Evolutionary conservation across 139 green algal genomes (phyloP).

Genomic region (Deuterostichococcus epilithicus): DNA sequence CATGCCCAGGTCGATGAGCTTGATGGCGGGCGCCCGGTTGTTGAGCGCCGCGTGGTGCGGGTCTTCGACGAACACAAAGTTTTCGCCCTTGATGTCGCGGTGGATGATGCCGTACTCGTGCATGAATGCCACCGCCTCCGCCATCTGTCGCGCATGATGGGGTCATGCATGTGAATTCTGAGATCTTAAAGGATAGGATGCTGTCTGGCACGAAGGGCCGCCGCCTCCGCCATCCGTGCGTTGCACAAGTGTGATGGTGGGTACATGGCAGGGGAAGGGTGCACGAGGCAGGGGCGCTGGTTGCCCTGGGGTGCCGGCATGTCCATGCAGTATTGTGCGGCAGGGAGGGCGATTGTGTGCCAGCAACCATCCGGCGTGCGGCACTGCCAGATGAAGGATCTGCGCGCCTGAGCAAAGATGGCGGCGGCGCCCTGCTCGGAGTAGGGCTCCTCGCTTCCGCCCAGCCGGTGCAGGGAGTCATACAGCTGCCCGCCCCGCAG

Average conservation of each 20-base stretch:
- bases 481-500: constrained; percentile 41
- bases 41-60: constrained; percentile 7
- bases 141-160: constrained; percentile 21
- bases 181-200: too few relatives aligned
- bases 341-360: too few relatives aligned
- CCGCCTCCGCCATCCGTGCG: too few relatives aligned
- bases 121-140: constrained; percentile 29
- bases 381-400: too few relatives aligned
- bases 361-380: too few relatives aligned
- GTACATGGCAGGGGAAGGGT: too few relatives aligned
- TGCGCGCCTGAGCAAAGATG: constrained; percentile 34
- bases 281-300: too few relatives aligned
- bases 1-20: constrained; percentile 55
- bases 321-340: too few relatives aligned
- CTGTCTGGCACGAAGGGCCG: too few relatives aligned
- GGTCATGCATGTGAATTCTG: too few relatives aligned
- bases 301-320: too few relatives aligned
- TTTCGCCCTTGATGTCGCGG: constrained; percentile 59
- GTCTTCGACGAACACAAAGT: constrained; percentile 40
- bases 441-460: constrained; percentile 29
- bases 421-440: constrained; percentile 38
- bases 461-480: constrained; percentile 37
- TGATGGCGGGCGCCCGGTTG: constrained; percentile 18
- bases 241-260: too few relatives aligned
- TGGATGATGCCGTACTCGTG: constrained; percentile 43